phyloP scores from a whole-genome alignment of 2,329 filamentous ascomycete species.

The Aureobasidium namibiae region DNA sequence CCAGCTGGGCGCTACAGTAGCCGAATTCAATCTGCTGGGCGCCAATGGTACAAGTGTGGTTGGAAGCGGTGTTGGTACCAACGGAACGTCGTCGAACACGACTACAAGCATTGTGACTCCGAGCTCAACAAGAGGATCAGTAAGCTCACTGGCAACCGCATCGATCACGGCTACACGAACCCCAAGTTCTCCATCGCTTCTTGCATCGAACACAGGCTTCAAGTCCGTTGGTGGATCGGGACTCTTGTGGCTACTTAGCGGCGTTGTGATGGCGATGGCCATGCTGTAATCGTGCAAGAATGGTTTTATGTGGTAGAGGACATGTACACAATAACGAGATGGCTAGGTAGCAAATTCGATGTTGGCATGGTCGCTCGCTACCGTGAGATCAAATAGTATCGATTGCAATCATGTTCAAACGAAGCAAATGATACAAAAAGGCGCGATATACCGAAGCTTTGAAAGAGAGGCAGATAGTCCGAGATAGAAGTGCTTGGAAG shows the following conservation, averaged over 20 bases:
- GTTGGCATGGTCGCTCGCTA: neutral
- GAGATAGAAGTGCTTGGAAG: conserved; percentile 11
- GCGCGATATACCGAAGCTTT: neutral
- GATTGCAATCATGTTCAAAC: neutral
- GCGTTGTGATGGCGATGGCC: neutral
- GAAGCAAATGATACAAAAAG: neutral
- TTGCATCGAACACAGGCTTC: neutral
- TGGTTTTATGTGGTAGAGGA: neutral
- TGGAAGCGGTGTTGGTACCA: neutral
- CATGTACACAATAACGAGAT: neutral
- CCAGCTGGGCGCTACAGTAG: conserved; percentile 42
- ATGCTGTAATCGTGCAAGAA: neutral
- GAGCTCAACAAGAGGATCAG: conserved; percentile 1
- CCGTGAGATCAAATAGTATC: neutral
- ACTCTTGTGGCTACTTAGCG: neutral
- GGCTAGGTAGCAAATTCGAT: neutral
- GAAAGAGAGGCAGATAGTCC: neutral
- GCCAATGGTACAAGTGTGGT: neutral
- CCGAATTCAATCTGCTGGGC: conserved; percentile 33
- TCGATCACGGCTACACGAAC: conserved; percentile 1
- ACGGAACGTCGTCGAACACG: neutral
- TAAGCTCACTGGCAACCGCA: conserved; percentile 7
- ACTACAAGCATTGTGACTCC: neutral
- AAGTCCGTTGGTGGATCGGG: neutral
- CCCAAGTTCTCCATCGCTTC: neutral